Percentiles rank a stretch among this genome's conserved stretches.
phyloP scores from a whole-genome alignment of 805 yeast genomes.

The Yarrowia sp. region DNA sequence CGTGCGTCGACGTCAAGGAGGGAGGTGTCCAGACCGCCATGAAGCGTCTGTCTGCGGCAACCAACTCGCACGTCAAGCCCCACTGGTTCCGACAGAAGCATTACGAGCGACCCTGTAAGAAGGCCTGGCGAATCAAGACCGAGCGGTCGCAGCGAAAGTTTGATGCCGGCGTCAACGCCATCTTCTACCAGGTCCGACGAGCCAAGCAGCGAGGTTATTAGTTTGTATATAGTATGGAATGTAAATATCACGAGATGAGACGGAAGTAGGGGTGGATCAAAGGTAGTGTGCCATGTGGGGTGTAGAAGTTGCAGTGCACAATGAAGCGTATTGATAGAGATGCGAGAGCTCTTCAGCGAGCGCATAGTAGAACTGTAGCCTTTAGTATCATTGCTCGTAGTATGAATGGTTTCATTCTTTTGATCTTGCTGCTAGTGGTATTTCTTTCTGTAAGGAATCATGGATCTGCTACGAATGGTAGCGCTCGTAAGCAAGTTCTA shows the following conservation, averaged over 20 bases:
- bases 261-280: too few relatives aligned
- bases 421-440: too few relatives aligned
- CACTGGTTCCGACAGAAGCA: slow-evolving; percentile 19
- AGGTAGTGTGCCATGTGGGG: too few relatives aligned
- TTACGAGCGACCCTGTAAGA: slow-evolving; percentile 21
- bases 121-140: slow-evolving; percentile 26
- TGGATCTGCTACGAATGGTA: too few relatives aligned
- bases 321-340: too few relatives aligned
- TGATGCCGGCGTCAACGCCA: slow-evolving; percentile 11
- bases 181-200: slow-evolving; percentile 24
- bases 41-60: not conserved
- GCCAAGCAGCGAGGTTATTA: slow-evolving; percentile 26
- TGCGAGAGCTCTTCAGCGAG: too few relatives aligned
- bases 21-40: slow-evolving; percentile 14
- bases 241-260: not conserved
- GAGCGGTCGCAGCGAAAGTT: slow-evolving; percentile 26
- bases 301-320: too few relatives aligned
- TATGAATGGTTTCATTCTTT: too few relatives aligned
- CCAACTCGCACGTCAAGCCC: not conserved
- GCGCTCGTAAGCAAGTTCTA: too few relatives aligned
- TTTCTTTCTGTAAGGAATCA: too few relatives aligned
- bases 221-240: slow-evolving; percentile 15
- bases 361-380: too few relatives aligned
- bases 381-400: too few relatives aligned
- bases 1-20: slow-evolving; percentile 16